Evolutionary conservation across 2,329 filamentous ascomycete genomes (phyloP), one percentile per base, ranked within the genome.

Genomic region (Monosporascus sp.): DNA sequence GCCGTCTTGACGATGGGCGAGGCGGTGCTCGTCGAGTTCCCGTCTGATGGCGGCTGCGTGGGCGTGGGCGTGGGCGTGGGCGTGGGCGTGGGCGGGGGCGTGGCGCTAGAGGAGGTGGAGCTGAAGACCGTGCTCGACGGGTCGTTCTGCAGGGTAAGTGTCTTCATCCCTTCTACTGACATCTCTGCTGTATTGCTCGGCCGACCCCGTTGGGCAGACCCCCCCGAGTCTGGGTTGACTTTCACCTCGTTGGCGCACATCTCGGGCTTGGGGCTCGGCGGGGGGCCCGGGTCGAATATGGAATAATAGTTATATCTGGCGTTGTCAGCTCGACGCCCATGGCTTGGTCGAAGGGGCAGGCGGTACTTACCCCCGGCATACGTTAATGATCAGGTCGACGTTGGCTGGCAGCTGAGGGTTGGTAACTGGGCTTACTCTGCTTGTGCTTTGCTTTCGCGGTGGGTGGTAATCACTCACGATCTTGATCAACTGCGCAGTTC

Each of bases 311-410:
- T 15, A 17, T 25, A 27, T 17, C 42, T 46, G 25, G 7, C 37
- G 27, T 27, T 31, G 18, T 44, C 7, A 34, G 31, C 31, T 34
- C 31, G 4, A 34, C 9, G 11, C 9, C 31, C 31, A 11, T 14
- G 2, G 31, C 31, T 14, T 34, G 31, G 9, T 6, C 5, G 5
- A 14, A n/a, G 17, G 17, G 42, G 42, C 25, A n/a, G 42, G 7
- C 6, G 22, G 34, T 4, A 57, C 72, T 66, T 67, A 81, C 79
- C 74, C 74, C 60, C 76, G 70, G 52, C 79, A 82, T 51, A 68
- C 65, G 59, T 74, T 77, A 65, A 81, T 78, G 53, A 81, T 68
- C 61, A 70, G 68, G 58, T 79, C 75, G 50, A 81, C 74, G 59
- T 72, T 79, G 47, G 78, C 79, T 82, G 50, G 20, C 14, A 20